phyloP scores from a whole-genome alignment of 1,139 yeast genomes.

The Arxiozyma slooffiae region DNA sequence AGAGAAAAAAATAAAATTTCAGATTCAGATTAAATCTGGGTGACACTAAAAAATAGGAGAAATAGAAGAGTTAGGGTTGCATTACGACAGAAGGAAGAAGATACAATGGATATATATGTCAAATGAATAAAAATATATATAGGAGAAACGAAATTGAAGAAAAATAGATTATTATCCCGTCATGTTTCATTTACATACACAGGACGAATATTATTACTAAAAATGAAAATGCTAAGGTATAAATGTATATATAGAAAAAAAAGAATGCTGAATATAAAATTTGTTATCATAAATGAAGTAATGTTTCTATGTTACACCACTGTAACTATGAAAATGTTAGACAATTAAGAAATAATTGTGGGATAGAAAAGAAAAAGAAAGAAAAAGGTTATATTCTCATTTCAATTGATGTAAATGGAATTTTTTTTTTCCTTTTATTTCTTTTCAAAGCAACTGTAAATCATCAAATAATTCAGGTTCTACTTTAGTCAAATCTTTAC shows the following conservation, averaged over 20 bases:
- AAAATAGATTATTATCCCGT: neutral
- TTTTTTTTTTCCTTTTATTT: no score
- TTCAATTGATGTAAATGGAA: neutral
- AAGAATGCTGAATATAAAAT: no score
- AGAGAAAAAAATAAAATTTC: no score
- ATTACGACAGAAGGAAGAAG: no score
- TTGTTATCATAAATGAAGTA: no score
- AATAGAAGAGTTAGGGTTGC: no score
- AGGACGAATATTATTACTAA: neutral
- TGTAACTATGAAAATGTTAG: neutral
- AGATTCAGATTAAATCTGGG: no score
- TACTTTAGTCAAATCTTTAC: constrained; percentile 40
- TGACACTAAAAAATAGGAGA: no score
- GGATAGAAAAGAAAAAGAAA: no score
- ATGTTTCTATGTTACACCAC: neutral
- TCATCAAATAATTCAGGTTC: constrained; percentile 19
- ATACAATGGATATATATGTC: no score
- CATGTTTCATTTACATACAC: constrained; percentile 3
- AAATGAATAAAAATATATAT: neutral
- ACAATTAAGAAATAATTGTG: neutral
- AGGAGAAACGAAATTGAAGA: neutral
- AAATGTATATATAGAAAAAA: no score
- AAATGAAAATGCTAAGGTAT: neutral
- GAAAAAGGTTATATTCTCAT: neutral
- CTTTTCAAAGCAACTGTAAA: constrained; percentile 1